Evolutionary conservation across 2,329 filamentous ascomycete genomes (phyloP).

Genomic region (Blastomyces percursus): DNA sequence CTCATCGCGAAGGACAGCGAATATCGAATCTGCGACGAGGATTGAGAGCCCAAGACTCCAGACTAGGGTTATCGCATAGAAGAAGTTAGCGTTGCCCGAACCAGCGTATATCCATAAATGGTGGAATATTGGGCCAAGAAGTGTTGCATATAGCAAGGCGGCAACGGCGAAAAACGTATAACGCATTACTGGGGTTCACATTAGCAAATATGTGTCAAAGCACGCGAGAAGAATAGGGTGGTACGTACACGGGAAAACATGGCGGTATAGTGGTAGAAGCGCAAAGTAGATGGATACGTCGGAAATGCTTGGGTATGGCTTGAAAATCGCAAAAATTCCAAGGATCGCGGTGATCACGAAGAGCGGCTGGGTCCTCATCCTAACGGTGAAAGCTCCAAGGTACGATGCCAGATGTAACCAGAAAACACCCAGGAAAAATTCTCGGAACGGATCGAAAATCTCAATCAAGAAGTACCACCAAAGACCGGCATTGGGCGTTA

Average conservation of each 20-base stretch:
- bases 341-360: slow-evolving; percentile 75
- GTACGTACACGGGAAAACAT: slow-evolving; percentile 67
- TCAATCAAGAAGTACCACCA: slow-evolving; percentile 99
- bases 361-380: slow-evolving; percentile 73
- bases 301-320: slow-evolving; percentile 88
- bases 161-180: slow-evolving; percentile 82
- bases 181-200: slow-evolving; percentile 56
- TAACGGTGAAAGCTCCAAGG: slow-evolving; percentile 72
- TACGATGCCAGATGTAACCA: slow-evolving; percentile 92
- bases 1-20: slow-evolving; percentile 81
- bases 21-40: slow-evolving; percentile 75
- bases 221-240: not conserved
- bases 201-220: slow-evolving; percentile 20
- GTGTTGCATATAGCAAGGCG: slow-evolving; percentile 73
- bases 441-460: slow-evolving; percentile 96
- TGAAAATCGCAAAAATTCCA: slow-evolving; percentile 89
- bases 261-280: slow-evolving; percentile 73
- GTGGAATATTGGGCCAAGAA: slow-evolving; percentile 90
- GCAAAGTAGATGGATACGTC: slow-evolving; percentile 81
- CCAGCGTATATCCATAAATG: slow-evolving; percentile 97
- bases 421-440: slow-evolving; percentile 95
- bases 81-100: slow-evolving; percentile 97
- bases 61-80: slow-evolving; percentile 97
- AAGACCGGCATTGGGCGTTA: slow-evolving; percentile 87
- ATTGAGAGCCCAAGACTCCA: slow-evolving; percentile 88